Conservation (phyloP, 2,329 filamentous ascomycete genomes). For the Xylaria digitata region DNA sequence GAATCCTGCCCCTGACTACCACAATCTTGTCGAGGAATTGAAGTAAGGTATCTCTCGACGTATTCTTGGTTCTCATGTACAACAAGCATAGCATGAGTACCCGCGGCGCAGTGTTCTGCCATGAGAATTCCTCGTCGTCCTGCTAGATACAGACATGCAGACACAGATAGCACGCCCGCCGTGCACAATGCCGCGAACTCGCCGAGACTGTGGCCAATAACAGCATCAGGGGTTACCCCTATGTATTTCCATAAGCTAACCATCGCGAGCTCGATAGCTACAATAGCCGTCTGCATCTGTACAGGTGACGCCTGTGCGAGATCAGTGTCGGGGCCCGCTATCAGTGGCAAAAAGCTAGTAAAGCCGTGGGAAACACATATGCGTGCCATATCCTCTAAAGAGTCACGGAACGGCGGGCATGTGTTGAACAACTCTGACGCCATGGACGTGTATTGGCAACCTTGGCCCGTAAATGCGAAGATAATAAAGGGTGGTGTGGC, state of each 20-base stretch:
- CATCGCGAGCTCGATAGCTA: conserved; percentile 26
- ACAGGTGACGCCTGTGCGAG: not conserved
- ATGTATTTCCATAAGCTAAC: conserved; percentile 17
- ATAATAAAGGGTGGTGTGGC: conserved; percentile 37
- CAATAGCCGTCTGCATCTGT: conserved; percentile 24
- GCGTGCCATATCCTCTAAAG: conserved; percentile 2
- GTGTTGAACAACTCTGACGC: conserved; percentile 36
- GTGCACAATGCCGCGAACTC: conserved; percentile 34
- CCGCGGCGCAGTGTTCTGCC: conserved; percentile 10
- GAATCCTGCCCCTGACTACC: not conserved
- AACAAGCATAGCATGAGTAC: conserved; percentile 29
- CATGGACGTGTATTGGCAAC: conserved; percentile 41
- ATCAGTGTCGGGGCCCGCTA: conserved; percentile 6
- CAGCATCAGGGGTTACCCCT: conserved; percentile 17
- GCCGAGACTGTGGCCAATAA: conserved; percentile 35
- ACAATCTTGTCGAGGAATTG: not conserved
- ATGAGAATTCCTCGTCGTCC: conserved; percentile 19
- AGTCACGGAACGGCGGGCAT: conserved; percentile 44
- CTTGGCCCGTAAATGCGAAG: conserved; percentile 46
- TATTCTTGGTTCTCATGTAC: conserved; percentile 11
- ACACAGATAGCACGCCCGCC: conserved; percentile 27
- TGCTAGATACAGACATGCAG: conserved; percentile 23
- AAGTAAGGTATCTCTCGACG: conserved; percentile 4
- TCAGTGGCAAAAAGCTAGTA: conserved; percentile 20
- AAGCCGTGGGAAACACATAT: conserved; percentile 26